A percentile compares a stretch with the other conserved stretches of the same genome.
Conservation (phyloP, 805 yeast species). For the Dipodascus albidus region DNA sequence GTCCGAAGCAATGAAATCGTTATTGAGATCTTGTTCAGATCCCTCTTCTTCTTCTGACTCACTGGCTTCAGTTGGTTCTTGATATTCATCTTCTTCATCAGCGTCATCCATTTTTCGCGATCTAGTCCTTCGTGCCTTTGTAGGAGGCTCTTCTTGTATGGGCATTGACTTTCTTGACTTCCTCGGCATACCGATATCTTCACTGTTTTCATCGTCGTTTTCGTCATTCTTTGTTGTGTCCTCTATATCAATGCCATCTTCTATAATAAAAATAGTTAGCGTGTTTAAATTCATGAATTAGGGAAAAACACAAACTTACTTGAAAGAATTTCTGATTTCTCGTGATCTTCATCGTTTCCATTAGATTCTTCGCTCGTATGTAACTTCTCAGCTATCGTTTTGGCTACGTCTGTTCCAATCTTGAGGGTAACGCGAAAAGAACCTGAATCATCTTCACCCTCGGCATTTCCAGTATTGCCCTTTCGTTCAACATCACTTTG, state of each 20-base stretch:
- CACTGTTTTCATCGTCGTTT: neutral
- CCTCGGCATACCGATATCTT: neutral
- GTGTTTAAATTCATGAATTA: neutral
- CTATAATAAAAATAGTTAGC: neutral
- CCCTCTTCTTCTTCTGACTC: neutral
- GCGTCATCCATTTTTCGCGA: neutral
- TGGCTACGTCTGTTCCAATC: neutral
- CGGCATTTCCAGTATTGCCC: neutral
- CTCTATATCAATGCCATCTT: too few species aligned
- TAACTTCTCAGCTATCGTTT: neutral
- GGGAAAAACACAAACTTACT: neutral
- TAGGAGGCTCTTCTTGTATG: neutral
- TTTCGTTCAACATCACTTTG: neutral
- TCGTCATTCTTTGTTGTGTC: neutral
- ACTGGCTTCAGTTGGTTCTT: neutral
- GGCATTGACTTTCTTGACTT: neutral
- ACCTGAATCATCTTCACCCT: neutral
- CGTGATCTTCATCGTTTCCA: neutral
- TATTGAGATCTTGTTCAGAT: neutral
- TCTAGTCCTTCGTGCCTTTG: neutral
- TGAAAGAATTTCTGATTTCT: neutral
- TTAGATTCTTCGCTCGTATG: conserved; percentile 1
- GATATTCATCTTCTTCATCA: neutral
- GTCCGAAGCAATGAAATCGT: neutral
- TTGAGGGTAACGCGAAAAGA: neutral